phyloP scores from a whole-genome alignment of 805 yeast species.

The Sugiyamaella chiloensis region DNA sequence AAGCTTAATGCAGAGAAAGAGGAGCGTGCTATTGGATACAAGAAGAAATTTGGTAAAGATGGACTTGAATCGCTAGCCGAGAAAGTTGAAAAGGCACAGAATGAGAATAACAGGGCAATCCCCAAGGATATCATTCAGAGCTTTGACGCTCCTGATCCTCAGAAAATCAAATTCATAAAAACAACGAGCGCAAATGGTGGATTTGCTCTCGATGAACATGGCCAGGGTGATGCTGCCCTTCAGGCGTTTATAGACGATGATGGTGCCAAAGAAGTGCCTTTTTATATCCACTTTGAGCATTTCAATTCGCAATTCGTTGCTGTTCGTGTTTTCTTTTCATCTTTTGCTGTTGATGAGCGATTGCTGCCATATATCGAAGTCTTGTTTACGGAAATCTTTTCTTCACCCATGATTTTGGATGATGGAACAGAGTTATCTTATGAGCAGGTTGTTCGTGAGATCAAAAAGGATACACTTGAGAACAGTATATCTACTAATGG shows the following conservation, averaged over 20 bases:
- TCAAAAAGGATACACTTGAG: conserved; percentile 68
- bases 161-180: conserved; percentile 65
- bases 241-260: conserved; percentile 10
- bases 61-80: conserved; percentile 55
- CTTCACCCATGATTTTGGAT: conserved; percentile 65
- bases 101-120: conserved; percentile 67
- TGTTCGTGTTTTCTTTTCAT: conserved; percentile 57
- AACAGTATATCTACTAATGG: conserved; percentile 56
- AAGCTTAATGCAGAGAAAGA: conserved; percentile 50
- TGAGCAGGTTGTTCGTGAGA: conserved; percentile 70
- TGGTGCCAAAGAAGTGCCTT: conserved; percentile 44
- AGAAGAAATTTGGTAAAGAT: conserved; percentile 49
- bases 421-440: conserved; percentile 59
- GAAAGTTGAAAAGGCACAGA: conserved; percentile 59
- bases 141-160: conserved; percentile 73
- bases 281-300: conserved; percentile 75
- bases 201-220: conserved; percentile 28
- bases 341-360: conserved; percentile 47
- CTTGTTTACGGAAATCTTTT: conserved; percentile 61
- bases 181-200: conserved; percentile 66
- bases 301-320: conserved; percentile 76
- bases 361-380: conserved; percentile 62
- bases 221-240: background rate
- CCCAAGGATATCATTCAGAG: conserved; percentile 61
- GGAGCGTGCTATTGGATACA: conserved; percentile 48